Percentiles rank a stretch among this genome's conserved stretches.
These are phyloP conservation scores for Cercospora sp. DNA, from an alignment of 2,329 filamentous ascomycete species.

Conservation along the genomic window DNA sequence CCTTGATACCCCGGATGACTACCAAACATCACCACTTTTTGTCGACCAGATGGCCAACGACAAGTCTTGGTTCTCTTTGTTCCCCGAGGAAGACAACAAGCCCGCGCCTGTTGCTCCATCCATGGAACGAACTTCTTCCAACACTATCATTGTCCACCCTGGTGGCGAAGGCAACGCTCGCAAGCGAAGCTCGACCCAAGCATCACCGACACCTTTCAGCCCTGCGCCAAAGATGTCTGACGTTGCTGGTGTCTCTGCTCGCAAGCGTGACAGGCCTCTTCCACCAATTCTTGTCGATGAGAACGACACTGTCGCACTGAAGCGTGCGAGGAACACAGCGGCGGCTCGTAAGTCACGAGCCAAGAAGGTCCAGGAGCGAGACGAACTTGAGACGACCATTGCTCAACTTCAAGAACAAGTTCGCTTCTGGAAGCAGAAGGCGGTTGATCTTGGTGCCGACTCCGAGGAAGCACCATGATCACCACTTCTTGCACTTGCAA, in stretches of 20 bases:
- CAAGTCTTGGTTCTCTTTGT: slow-evolving; percentile 71
- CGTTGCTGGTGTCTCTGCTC: slow-evolving; percentile 66
- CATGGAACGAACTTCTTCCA: slow-evolving; percentile 46
- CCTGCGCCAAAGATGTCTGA: slow-evolving; percentile 62
- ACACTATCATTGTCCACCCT: slow-evolving; percentile 41
- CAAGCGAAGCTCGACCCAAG: slow-evolving; percentile 38
- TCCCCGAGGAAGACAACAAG: slow-evolving; percentile 55
- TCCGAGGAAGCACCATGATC: slow-evolving; percentile 9
- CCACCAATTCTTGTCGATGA: slow-evolving; percentile 77
- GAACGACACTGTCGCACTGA: slow-evolving; percentile 74
- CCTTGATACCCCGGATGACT: slow-evolving; percentile 74
- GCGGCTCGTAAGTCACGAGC: slow-evolving; percentile 91
- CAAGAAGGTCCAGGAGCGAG: slow-evolving; percentile 75
- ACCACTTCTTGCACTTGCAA: slow-evolving; percentile 11
- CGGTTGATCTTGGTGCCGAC: slow-evolving; percentile 21
- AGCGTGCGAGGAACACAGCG: slow-evolving; percentile 90
- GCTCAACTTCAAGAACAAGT: slow-evolving; percentile 47
- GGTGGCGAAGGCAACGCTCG: slow-evolving; percentile 37
- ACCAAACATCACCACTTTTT: slow-evolving; percentile 78
- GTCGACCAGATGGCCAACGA: slow-evolving; percentile 57
- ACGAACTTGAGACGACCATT: slow-evolving; percentile 73
- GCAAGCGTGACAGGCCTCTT: slow-evolving; percentile 77
- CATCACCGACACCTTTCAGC: slow-evolving; percentile 41
- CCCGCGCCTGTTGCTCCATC: slow-evolving; percentile 31
- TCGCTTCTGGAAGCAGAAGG: slow-evolving; percentile 37